phyloP scores from a whole-genome alignment of 352 stramenopile genomes.

The Globisporangium polare region DNA sequence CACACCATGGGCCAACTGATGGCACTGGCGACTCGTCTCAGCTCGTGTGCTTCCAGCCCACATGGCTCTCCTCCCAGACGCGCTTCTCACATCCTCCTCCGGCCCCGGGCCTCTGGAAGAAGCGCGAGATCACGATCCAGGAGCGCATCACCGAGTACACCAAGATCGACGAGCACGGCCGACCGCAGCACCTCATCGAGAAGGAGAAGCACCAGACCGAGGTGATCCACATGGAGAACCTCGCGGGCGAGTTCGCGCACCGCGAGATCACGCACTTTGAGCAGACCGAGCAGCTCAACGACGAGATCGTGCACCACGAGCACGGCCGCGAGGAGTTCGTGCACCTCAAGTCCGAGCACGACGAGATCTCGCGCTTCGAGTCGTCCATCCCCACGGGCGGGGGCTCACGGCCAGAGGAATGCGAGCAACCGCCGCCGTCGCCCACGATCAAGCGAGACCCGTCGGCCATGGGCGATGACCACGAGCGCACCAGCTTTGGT shows the following conservation, averaged over 20 bases:
- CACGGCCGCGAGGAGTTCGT: constrained; percentile 78
- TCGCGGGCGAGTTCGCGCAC: constrained; percentile 74
- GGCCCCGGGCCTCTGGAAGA: constrained; percentile 80
- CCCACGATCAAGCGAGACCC: constrained; percentile 77
- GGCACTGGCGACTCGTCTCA: constrained; percentile 9
- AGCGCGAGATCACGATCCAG: constrained; percentile 84
- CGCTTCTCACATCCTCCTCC: constrained; percentile 36
- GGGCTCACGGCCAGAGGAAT: constrained; percentile 45
- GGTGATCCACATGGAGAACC: constrained; percentile 83
- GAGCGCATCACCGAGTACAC: constrained; percentile 86
- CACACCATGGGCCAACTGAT: not conserved
- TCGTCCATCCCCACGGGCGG: constrained; percentile 47
- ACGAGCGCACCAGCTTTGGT: constrained; percentile 4
- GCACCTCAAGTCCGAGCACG: constrained; percentile 76
- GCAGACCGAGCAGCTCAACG: constrained; percentile 77
- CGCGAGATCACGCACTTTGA: constrained; percentile 86
- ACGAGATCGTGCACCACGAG: constrained; percentile 80
- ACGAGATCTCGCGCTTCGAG: constrained; percentile 84
- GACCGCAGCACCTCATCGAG: constrained; percentile 72
- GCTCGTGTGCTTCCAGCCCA: constrained; percentile 45
- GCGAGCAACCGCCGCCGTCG: constrained; percentile 68
- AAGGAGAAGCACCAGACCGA: constrained; percentile 84
- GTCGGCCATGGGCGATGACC: constrained; percentile 17
- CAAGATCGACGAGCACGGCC: constrained; percentile 81
- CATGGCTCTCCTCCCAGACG: constrained; percentile 32